Evolutionary conservation across 2,329 filamentous ascomycete species (phyloP), one percentile per base, ranked within the genome.

Genomic region (Fonsecaea multimorphosa): DNA sequence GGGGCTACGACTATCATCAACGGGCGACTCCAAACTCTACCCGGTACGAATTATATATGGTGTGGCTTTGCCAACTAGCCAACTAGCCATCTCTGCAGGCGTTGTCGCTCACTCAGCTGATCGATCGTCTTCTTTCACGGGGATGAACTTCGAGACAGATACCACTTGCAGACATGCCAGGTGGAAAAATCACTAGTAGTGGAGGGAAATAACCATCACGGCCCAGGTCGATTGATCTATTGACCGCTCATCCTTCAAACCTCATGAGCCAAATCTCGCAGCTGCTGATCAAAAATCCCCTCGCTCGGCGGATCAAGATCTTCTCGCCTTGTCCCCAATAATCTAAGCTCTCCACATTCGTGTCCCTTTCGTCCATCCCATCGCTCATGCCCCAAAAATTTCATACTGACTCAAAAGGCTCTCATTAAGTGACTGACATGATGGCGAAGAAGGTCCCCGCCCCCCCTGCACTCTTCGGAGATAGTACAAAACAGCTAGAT

Each of bases 391-490:
- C 38, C 29, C 32, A 36, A 56, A 64, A 60, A 27, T 29, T 58
- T 44, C 56, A 31, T 31, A 46, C 22, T 14, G 24, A 46, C 56
- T 44, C 34, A 19, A 58, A 29, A 60, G 54, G 46, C 34, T 58
- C 46, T 64, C 62, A 64, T 64, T 49, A 64, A 64, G 56, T 64
- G 51, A 38, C 57, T 49, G 62, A 56, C 56, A 49, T 64, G 46
- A 32, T 34, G n/a, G 22, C 34, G 31, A 52, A 31, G 56, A 63
- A 56, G 53, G 54, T 53, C 61, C 61, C 19, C 40, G 29, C 54
- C 34, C 32, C 24, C 36, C 31, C 40, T 32, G 40, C 54, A 24
- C 38, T 46, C 40, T 46, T 38, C 19, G 19, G 34, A 64, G 56
- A 58, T 58, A 46, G 55, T 64, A 53, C 61, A 58, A 34, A 32